phyloP scores from a whole-genome alignment of 2,329 filamentous ascomycete species.

The Colletotrichum orchidophilum region DNA sequence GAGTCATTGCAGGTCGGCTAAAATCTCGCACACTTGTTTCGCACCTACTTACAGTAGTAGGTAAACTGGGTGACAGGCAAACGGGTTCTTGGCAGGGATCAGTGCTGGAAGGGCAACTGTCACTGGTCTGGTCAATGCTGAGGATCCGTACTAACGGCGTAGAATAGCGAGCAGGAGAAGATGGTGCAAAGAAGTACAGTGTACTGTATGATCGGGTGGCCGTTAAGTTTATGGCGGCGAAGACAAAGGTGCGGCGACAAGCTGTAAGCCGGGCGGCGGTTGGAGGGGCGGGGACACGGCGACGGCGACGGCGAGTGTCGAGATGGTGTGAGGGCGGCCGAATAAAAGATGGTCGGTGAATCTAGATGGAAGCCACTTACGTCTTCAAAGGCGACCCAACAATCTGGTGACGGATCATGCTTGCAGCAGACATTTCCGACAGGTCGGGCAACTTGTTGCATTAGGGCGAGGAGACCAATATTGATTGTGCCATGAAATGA shows the following conservation, averaged over 20 bases:
- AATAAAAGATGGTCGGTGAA: not conserved
- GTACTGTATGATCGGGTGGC: no score
- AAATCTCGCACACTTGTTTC: no score
- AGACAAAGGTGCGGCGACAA: not conserved
- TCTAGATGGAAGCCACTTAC: not conserved
- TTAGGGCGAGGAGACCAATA: not conserved
- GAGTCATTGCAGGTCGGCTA: constrained; percentile 21
- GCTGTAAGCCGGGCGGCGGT: not conserved
- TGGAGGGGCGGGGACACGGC: not conserved
- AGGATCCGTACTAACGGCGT: not conserved
- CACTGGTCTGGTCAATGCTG: not conserved
- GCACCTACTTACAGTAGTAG: no score
- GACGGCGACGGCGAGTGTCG: not conserved
- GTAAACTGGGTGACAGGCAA: no score
- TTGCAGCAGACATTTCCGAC: not conserved
- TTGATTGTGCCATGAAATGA: not conserved
- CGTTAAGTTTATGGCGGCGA: not conserved
- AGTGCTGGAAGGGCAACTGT: not conserved
- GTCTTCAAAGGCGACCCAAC: not conserved
- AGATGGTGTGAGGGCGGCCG: constrained; percentile 1
- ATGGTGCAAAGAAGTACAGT: not conserved
- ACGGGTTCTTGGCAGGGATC: not conserved
- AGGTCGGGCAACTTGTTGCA: not conserved
- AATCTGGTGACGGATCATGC: not conserved
- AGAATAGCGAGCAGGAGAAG: not conserved